Base-by-base conservation (phyloP, 192 early-diverging fungal genomes). In the Coemansia sp. region DNA sequence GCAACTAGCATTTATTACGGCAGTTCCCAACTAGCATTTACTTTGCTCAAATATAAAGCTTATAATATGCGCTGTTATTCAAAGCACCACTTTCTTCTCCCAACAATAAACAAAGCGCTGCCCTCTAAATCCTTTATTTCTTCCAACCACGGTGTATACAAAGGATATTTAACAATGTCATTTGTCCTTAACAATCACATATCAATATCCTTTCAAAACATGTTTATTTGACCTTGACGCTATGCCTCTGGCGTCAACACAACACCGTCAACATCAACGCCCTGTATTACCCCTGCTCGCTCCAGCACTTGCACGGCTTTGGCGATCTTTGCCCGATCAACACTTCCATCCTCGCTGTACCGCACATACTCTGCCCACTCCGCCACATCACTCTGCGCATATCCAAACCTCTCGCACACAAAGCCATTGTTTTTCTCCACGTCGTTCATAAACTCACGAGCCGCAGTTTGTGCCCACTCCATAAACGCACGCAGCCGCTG, bases 301-400 rank as follows among this genome's bases (percentile, higher is more conserved):
- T 53, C 21, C 27, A 80, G 57, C 3, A 72, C 65, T 10, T 25
- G 37, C 8, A 71, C 35, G 3, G 67, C 77, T 25, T 53, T 59
- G 14, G n/a, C 43, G 10, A 72, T 38, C 11, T 53, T 56, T 7
- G 9, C 29, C 6, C 63, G 48, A 24, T 80, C 77, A 17, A 80
- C 77, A 2, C 21, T 6, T 5, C 65, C 65, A 17, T 53, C 49
- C 35, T 51, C 29, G 39, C 56, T 71, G 48, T 62, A 80, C 39
- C 29, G n/a, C 11, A 80, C 77, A 50, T 73, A 73, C 32, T n/a
- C 73, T 6, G 50, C 32, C 79, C 79, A 81, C 35, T 51, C 38
- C 9, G 27, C 14, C 1, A 62, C 74, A 22, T 81, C 79, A 0
- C 60, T 61, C 24, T 9, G 12, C 17, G 47, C 23, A 25, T 81